Base-by-base conservation (phyloP, 2,329 filamentous ascomycete species). In the Cladophialophora exuberans region DNA sequence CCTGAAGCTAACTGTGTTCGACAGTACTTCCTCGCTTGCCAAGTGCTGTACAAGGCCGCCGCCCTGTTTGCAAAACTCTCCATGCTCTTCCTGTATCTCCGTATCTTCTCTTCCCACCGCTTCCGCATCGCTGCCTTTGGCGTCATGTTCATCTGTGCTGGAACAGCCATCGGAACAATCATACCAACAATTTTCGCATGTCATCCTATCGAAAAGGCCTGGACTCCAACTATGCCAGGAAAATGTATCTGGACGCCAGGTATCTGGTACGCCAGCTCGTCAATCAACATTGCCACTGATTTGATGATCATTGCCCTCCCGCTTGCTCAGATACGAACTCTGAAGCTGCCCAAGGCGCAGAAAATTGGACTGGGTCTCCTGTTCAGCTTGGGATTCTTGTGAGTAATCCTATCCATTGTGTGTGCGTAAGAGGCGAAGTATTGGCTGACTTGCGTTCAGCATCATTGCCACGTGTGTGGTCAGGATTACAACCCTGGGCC, bases 131-230 rank as follows among this genome's bases (percentile, higher is more conserved):
- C 46, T 4, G 46, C 46, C 17, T 49, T 30, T 23, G 10, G 26
- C 28, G 46, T 49, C 33, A 49, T 49, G 46, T 49, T 49, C 33
- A 49, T 49, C 35, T 49, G 46, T 17, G n/a, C 22, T n/a, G 46
- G 46, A 15, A 49, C 46, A 7, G 46, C 46, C 35, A 41, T 49
- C 17, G 46, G 46, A 23, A 49, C 46, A 4, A 49, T 49, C n/a
- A 3, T 49, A 22, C 46, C 46, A 5, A 49, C 46, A 20, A 49
- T 49, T 23, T 49, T 49, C 35, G 46, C 46, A 28, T 49, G 46
- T 20, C 46, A 41, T 11, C 46, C 46, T 41, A 49, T 49, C 6
- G 22, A 39, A n/a, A 49, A 49, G 46, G 46, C 46, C 5, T 49
- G 46, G 46, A 49, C 31, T 35, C 46, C 46, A 10, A 41, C 46